Percentiles rank a stretch among this genome's conserved stretches.
phyloP scores from a whole-genome alignment of 139 green algal genomes.

The Haematococcus sp. region DNA sequence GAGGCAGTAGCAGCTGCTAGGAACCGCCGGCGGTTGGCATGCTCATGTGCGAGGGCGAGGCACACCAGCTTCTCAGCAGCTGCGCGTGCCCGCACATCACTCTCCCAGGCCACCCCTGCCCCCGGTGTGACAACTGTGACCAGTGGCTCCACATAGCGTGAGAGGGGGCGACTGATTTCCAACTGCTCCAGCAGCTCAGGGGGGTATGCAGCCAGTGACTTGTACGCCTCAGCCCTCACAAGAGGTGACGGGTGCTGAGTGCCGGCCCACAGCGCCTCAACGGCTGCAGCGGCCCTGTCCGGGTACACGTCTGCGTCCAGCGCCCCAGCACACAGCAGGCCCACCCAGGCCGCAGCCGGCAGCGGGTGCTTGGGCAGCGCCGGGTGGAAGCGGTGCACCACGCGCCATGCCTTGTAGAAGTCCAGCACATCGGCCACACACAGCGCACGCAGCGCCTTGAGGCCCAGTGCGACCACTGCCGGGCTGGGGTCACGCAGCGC shows the following conservation, averaged over 20 bases:
- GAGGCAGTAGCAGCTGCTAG: neutral
- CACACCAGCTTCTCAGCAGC: conserved; percentile 14
- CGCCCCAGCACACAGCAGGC: conserved; percentile 31
- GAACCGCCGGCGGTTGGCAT: conserved; percentile 24
- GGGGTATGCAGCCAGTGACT: conserved; percentile 33
- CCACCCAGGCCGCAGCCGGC: conserved; percentile 44
- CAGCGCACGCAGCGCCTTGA: conserved; percentile 37
- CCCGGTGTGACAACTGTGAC: neutral
- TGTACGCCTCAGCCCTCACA: conserved; percentile 41
- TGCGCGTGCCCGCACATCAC: neutral
- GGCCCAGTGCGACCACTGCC: conserved; percentile 30
- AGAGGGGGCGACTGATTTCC: conserved; percentile 16
- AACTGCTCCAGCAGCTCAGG: conserved; percentile 33
- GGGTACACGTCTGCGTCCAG: conserved; percentile 39
- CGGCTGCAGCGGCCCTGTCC: conserved; percentile 13
- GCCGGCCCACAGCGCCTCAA: conserved; percentile 38
- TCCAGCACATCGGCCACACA: conserved; percentile 55
- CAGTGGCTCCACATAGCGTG: neutral
- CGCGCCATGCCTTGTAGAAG: conserved; percentile 58
- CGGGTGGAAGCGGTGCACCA: conserved; percentile 21
- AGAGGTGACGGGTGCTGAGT: conserved; percentile 18
- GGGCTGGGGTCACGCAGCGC: conserved; percentile 31
- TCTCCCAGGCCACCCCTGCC: conserved; percentile 7
- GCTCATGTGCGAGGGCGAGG: conserved; percentile 23
- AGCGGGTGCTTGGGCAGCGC: conserved; percentile 32